Base-by-base conservation (phyloP, 306 rosid genomes). In the Cucumis cinereus region DNA sequence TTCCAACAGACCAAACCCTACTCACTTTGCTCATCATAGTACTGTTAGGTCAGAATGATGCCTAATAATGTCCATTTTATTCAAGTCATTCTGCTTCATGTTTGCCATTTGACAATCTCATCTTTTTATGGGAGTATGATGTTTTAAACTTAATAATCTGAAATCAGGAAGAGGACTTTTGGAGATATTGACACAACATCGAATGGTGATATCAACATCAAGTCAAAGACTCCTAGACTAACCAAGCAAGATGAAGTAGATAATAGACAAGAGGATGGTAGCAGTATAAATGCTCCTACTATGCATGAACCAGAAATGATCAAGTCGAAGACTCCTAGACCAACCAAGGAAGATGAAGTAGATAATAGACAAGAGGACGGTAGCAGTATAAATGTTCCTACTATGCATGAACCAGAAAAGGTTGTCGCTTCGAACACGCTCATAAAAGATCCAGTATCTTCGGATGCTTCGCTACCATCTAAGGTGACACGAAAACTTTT, bases 81-180 rank as follows among this genome's bases (percentile, higher is more conserved):
- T 71, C 45, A 26, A 49, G 76, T 71, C 10, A 16, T 23, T 45
- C 23, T 23, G 49, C 13, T 35, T 68, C 33, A 22, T 13, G 55
- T 43, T 49, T 36, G 54, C n/a, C 35, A 16, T 14, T 45, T 24
- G 41, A 16, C 40, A 24, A 45, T 45, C 58, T 49, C 43, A 47
- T 23, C 58, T 43, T 49, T 60, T 28, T 56, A 47, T 17, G 17
- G 60, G 26, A 63, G 13, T 41, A 20, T 79, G 8, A 61, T 43
- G n/a, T 64, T 24, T 41, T 79, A 45, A 81, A 66, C 41, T 80
- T 76, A 69, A 73, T 45, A 67, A 74, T 83, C 61, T 68, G 30
- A 56, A 74, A 80, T 57, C 92, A 90, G 99, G 86, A 95, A 95
- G 87, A 89, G 99, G 77, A 47, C 82, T 73, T 80, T 85, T 62